Percentiles rank a stretch among this genome's conserved stretches.
These are phyloP conservation scores for Goniomonas avonlea DNA, from an alignment of 78 protist species.

Conservation along the genomic window DNA sequence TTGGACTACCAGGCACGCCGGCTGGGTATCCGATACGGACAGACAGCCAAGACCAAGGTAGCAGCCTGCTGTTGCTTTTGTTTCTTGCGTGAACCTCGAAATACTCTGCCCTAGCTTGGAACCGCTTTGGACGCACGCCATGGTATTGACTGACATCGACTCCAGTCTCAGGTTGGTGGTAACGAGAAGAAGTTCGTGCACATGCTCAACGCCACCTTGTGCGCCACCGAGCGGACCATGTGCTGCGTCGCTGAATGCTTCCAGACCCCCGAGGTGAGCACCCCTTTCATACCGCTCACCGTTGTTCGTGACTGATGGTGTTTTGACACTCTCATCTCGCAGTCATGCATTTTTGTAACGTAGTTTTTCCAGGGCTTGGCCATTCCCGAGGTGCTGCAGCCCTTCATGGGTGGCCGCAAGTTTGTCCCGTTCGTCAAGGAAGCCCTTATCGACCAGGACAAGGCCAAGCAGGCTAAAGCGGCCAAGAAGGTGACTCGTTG, in stretches of 20 bases:
- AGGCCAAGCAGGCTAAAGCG: no score
- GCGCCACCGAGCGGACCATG: conserved; percentile 91
- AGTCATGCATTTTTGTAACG: neutral
- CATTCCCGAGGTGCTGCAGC: conserved; percentile 76
- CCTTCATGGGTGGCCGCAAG: conserved; percentile 60
- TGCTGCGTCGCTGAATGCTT: conserved; percentile 97
- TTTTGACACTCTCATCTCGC: neutral
- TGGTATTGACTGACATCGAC: neutral
- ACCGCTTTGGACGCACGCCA: neutral
- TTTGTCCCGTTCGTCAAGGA: conserved; percentile 47
- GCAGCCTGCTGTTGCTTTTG: neutral
- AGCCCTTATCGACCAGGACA: no score
- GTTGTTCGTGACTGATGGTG: neutral
- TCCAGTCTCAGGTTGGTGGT: conserved; percentile 18
- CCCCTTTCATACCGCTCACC: neutral
- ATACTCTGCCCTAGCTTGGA: neutral
- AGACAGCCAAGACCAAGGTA: neutral
- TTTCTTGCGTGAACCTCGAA: neutral
- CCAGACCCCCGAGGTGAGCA: conserved; percentile 81
- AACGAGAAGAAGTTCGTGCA: conserved; percentile 84
- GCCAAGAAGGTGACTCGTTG: no score
- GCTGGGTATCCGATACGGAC: conserved; percentile 28
- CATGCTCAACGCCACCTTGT: conserved; percentile 96
- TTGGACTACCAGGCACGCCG: conserved; percentile 82
- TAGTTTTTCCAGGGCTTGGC: neutral